A percentile compares a stretch with the other conserved stretches of the same genome.
Conservation (phyloP, 257 asterid species). For the Salvia hispanica region DNA sequence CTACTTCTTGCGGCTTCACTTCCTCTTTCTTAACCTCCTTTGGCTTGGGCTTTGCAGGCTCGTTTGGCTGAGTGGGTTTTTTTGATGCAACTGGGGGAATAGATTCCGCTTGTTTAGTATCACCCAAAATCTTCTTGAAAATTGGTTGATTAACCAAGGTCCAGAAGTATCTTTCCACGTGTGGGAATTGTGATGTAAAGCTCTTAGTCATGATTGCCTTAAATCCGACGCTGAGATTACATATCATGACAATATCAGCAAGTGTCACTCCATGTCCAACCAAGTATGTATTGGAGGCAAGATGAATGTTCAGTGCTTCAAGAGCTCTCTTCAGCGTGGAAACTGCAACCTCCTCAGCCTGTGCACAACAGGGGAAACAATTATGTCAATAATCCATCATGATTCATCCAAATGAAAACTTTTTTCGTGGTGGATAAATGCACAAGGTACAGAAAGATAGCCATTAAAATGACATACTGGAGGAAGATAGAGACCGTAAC, state of each 20-base stretch:
- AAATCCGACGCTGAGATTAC: slow-evolving; percentile 64
- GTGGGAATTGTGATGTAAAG: slow-evolving; percentile 79
- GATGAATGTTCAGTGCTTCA: slow-evolving; percentile 72
- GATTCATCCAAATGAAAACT: not conserved
- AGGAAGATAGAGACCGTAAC: slow-evolving; percentile 44
- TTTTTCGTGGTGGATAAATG: not conserved
- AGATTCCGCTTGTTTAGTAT: slow-evolving; percentile 57
- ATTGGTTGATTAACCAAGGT: slow-evolving; percentile 76
- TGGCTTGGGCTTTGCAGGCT: slow-evolving; percentile 69
- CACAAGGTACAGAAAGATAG: slow-evolving; percentile 4
- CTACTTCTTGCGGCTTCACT: slow-evolving; percentile 50
- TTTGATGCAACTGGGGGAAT: slow-evolving; percentile 63
- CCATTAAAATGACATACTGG: slow-evolving; percentile 45
- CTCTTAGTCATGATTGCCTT: slow-evolving; percentile 57
- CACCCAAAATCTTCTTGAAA: slow-evolving; percentile 61
- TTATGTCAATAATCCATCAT: not conserved
- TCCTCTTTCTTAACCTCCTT: slow-evolving; percentile 64
- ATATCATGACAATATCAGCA: slow-evolving; percentile 67
- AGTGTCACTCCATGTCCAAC: slow-evolving; percentile 77
- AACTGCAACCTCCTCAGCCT: slow-evolving; percentile 78
- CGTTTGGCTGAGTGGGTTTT: slow-evolving; percentile 61
- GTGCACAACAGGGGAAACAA: not conserved
- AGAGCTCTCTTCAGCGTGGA: slow-evolving; percentile 64
- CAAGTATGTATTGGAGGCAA: slow-evolving; percentile 68
- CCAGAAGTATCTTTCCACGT: slow-evolving; percentile 88